These are phyloP conservation scores for Pyrenophora seminiperda DNA, from an alignment of 2,329 filamentous ascomycete species.

Conservation along the genomic window DNA sequence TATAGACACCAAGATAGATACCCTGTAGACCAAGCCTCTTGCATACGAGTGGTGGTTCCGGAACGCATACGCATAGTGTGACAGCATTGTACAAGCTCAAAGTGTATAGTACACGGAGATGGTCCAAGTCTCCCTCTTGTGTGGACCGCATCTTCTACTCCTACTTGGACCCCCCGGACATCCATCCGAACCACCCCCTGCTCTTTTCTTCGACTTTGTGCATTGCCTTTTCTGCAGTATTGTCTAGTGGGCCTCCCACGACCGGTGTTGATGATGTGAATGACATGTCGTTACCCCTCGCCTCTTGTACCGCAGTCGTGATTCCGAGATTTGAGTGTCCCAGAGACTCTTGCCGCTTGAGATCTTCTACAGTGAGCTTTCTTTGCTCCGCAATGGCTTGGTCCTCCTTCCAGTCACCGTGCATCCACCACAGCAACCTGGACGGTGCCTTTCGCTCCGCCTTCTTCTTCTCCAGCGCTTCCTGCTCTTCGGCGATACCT, in stretches of 20 bases:
- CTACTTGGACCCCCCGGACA: conserved; percentile 47
- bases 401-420: conserved; percentile 48
- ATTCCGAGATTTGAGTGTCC: conserved; percentile 29
- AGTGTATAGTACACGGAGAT: conserved; percentile 41
- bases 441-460: conserved; percentile 39
- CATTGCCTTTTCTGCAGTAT: conserved; percentile 50
- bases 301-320: conserved; percentile 42
- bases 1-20: conserved; percentile 40
- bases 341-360: conserved; percentile 36
- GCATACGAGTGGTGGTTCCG: conserved; percentile 34
- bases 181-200: conserved; percentile 55
- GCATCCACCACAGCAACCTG: conserved; percentile 43
- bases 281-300: conserved; percentile 29
- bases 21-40: conserved; percentile 28
- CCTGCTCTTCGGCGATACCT: conserved; percentile 67
- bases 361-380: conserved; percentile 38
- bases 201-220: conserved; percentile 44
- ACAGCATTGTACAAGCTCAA: conserved; percentile 43
- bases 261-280: conserved; percentile 36
- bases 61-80: conserved; percentile 42
- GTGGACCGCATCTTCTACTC: conserved; percentile 21
- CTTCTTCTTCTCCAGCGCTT: conserved; percentile 50
- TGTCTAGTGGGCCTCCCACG: conserved; percentile 54
- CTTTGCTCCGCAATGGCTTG: conserved; percentile 44
- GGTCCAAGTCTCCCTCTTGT: conserved; percentile 3